Evolutionary conservation across 1,284 basidiomycete species (phyloP).

Genomic region (Heterobasidion occidentale): DNA sequence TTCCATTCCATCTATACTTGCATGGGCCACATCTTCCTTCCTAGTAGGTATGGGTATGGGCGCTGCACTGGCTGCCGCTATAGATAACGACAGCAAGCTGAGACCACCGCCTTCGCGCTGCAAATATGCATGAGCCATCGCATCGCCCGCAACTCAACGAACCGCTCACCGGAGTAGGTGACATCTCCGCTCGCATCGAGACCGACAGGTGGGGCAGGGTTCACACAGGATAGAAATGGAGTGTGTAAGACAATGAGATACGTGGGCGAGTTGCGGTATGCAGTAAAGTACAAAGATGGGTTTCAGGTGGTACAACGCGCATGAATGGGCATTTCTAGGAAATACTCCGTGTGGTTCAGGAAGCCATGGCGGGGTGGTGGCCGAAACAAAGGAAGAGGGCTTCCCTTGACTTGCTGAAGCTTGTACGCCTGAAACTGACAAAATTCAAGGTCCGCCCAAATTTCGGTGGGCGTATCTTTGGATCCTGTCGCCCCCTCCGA

Average conservation of each 20-base stretch:
- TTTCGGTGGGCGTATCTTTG: neutral
- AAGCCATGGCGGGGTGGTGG: constrained; percentile 5
- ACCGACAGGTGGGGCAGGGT: neutral
- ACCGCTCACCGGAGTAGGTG: neutral
- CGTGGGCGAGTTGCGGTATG: neutral
- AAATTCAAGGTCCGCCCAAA: constrained; percentile 10
- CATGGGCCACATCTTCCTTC: constrained; percentile 5
- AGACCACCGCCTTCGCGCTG: constrained; percentile 16
- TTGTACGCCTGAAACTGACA: neutral
- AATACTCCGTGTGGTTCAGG: constrained; percentile 6
- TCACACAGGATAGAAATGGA: neutral
- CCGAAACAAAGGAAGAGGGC: neutral
- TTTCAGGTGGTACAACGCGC: neutral
- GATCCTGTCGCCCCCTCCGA: neutral
- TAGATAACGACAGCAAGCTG: constrained; percentile 60
- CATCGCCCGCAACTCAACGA: neutral
- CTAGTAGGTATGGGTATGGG: constrained; percentile 32
- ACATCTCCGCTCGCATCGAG: neutral
- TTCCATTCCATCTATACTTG: constrained; percentile 14
- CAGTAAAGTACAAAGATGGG: neutral
- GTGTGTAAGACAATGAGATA: neutral
- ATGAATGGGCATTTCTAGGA: neutral
- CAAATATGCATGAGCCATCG: neutral
- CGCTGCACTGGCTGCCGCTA: constrained; percentile 42
- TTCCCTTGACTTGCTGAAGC: too few species aligned